Conservation (phyloP, 2,329 filamentous ascomycete genomes). For the Fusarium stilboides region DNA sequence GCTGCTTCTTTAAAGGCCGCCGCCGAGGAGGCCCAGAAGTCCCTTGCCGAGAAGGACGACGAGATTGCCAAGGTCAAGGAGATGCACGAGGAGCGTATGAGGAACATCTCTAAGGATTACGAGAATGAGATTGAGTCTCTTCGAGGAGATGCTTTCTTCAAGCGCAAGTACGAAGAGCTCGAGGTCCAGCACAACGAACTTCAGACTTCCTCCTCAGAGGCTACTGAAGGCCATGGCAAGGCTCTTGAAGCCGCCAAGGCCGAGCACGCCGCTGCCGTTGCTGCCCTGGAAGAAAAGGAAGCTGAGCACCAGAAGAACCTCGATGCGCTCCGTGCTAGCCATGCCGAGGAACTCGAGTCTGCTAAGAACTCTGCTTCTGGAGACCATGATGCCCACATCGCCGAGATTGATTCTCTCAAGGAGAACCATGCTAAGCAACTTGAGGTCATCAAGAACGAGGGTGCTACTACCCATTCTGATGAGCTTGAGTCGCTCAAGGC, state of each 20-base stretch:
- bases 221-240: conserved; percentile 57
- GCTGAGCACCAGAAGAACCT: conserved; percentile 68
- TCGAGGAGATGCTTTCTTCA: conserved; percentile 74
- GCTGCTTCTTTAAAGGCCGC: conserved; percentile 65
- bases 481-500: conserved; percentile 61
- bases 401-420: conserved; percentile 70
- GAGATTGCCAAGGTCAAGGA: conserved; percentile 67
- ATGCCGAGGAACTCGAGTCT: conserved; percentile 71
- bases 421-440: conserved; percentile 68
- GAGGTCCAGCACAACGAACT: conserved; percentile 71
- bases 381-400: conserved; percentile 64
- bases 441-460: conserved; percentile 60
- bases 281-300: conserved; percentile 66
- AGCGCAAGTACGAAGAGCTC: conserved; percentile 74
- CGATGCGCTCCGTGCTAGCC: conserved; percentile 68
- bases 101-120: conserved; percentile 72
- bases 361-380: conserved; percentile 68
- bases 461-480: conserved; percentile 57
- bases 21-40: conserved; percentile 63
- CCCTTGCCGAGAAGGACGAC: conserved; percentile 64
- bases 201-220: conserved; percentile 55
- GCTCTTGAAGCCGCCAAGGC: conserved; percentile 61
- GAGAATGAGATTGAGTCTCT: conserved; percentile 76
- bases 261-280: conserved; percentile 61
- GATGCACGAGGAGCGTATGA: conserved; percentile 71